Conservation (phyloP, 495 filamentous ascomycete species). For the Parathielavia hyrcaniae region DNA sequence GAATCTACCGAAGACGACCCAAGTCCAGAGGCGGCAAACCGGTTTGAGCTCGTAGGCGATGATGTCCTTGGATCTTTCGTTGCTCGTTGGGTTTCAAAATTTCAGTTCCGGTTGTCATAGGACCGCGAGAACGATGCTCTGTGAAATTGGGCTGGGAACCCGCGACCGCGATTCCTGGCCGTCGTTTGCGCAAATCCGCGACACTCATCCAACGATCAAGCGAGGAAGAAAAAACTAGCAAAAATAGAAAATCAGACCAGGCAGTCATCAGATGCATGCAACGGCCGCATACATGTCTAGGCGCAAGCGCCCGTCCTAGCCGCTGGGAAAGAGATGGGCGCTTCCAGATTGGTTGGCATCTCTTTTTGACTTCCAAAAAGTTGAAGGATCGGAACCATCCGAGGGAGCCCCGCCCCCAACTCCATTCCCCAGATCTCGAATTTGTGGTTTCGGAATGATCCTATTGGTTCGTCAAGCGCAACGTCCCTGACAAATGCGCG, state of each 20-base stretch:
- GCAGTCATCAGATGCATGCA: background rate
- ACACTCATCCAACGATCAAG: too few species aligned
- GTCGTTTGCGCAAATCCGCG: too few species aligned
- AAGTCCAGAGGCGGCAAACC: background rate
- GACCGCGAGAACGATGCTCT: too few species aligned
- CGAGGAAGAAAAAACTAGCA: too few species aligned
- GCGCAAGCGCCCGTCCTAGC: conserved; percentile 3
- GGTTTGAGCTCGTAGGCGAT: too few species aligned
- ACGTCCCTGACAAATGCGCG: background rate
- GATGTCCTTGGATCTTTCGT: too few species aligned
- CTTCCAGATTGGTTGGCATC: too few species aligned
- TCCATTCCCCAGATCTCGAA: background rate
- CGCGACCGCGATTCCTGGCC: too few species aligned
- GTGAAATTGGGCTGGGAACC: too few species aligned
- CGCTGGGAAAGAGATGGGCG: background rate
- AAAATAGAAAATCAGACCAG: background rate
- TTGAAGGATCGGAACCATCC: background rate
- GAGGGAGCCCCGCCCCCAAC: background rate
- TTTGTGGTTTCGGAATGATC: background rate
- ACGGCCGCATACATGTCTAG: background rate
- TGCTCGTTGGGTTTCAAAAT: too few species aligned
- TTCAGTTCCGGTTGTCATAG: too few species aligned
- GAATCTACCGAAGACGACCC: background rate
- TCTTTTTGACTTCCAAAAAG: background rate
- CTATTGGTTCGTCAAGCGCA: background rate